phyloP scores from a whole-genome alignment of 305 asterid genomes.

The Fraxinus dipetala region DNA sequence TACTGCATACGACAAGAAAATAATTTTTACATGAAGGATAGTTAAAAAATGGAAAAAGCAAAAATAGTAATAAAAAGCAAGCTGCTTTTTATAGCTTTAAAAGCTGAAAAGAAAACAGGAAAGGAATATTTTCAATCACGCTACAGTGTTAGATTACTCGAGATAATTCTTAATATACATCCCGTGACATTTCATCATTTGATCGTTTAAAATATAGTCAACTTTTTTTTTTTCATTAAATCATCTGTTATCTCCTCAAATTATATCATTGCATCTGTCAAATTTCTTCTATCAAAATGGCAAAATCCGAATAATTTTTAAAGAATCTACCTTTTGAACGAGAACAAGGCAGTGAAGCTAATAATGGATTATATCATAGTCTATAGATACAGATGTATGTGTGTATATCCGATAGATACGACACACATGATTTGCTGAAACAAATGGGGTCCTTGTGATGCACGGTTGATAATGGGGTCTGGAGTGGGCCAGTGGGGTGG shows the following conservation, averaged over 20 bases:
- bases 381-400: constrained; percentile 5
- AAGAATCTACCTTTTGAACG: constrained; percentile 35
- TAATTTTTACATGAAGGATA: constrained; percentile 24
- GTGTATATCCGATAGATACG: constrained; percentile 4
- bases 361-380: not conserved
- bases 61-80: not conserved
- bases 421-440: constrained; percentile 21
- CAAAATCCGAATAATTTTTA: not conserved
- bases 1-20: constrained; percentile 25
- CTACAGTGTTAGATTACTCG: too few relatives aligned
- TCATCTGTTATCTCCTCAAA: too few relatives aligned
- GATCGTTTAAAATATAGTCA: too few relatives aligned
- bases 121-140: constrained; percentile 5
- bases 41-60: constrained; percentile 19
- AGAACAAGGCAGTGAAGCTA: constrained; percentile 4
- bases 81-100: constrained; percentile 31
- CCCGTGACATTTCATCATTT: too few relatives aligned
- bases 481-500: not conserved
- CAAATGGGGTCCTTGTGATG: constrained; percentile 29
- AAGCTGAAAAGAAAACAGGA: constrained; percentile 29
- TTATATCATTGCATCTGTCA: too few relatives aligned
- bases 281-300: too few relatives aligned
- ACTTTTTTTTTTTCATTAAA: too few relatives aligned
- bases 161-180: too few relatives aligned
- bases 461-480: constrained; percentile 28